Base-by-base conservation (phyloP, 441 rosid genomes). In the Pelargonium fulgidum region DNA sequence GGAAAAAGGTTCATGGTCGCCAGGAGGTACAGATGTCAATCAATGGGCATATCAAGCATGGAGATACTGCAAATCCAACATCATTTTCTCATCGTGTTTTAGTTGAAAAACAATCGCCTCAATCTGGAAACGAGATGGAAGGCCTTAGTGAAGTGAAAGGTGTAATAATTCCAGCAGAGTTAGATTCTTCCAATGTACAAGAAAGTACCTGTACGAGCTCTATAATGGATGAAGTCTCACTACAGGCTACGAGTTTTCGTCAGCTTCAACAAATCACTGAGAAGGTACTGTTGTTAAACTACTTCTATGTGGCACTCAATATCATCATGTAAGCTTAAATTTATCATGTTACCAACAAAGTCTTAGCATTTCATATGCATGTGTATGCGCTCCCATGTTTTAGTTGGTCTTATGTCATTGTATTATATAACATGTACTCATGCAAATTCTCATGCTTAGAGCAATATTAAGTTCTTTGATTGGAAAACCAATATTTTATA, bases 231-330 rank as follows among this genome's bases (percentile, higher is more conserved):
- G 96, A 82, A 76, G 78, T 84, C 81, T 90, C 98, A 33, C 74
- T 85, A 45, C 90, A 92, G 71, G 90, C 89, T 70, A 84, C 86
- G 65, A 90, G 98, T 82, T 90, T 88, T 78, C 79, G 81, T 62
- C 98, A 92, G 75, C 96, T 92, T 73, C 98, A 87, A 72, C 90
- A 81, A 73, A 93, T 88, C 70, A 84, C 79, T 79, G 92, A 87
- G 78, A 87, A 85, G 96, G 96, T 92, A 74, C 68, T 19, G 33
- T 58, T 11, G 63, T 20, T 26, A 58, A 10, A 8, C n/a, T 29
- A 29, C 36, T 29, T 29, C 36, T 29, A 29, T 29, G 36, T 29
- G 4, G 3, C 36, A 3, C 5, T 29, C 36, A 3, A 3, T 29
- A 29, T 29, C 36, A 29, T 29, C 36, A 29, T 29, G 36, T 29